Evolutionary conservation across 2,329 filamentous ascomycete genomes (phyloP).

Genomic region (Microcyclospora tardicrescens): DNA sequence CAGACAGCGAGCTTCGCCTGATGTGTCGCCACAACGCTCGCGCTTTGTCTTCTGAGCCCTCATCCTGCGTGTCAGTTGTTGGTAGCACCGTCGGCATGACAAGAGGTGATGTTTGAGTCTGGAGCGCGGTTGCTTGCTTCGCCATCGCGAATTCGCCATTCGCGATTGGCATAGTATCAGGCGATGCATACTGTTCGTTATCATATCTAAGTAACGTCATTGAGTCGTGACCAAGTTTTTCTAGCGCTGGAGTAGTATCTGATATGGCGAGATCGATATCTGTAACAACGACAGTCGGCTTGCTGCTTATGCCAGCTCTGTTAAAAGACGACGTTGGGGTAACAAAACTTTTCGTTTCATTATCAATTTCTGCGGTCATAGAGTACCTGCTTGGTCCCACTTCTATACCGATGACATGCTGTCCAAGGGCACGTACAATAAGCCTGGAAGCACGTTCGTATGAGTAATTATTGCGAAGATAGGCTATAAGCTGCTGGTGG

Average conservation of each 20-base stretch:
- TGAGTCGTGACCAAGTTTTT: too few species aligned
- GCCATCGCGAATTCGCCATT: too few species aligned
- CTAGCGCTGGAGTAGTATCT: too few species aligned
- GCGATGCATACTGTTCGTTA: too few species aligned
- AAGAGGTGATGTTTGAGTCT: too few species aligned
- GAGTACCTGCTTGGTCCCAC: background rate
- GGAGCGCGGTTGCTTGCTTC: too few species aligned
- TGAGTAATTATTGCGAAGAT: slow-evolving; percentile 12
- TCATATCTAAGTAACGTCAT: too few species aligned
- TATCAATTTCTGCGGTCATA: background rate
- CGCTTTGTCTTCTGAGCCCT: slow-evolving; percentile 17
- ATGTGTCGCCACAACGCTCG: slow-evolving; percentile 28
- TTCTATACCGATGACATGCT: slow-evolving; percentile 2
- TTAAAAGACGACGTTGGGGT: background rate
- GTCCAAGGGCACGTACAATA: slow-evolving; percentile 13
- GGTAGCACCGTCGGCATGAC: too few species aligned
- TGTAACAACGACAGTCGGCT: slow-evolving; percentile 7
- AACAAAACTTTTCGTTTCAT: background rate
- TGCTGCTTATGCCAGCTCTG: background rate
- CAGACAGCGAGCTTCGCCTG: slow-evolving; percentile 19
- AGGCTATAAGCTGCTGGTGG: slow-evolving; percentile 11
- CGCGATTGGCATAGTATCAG: too few species aligned
- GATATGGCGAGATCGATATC: slow-evolving; percentile 2
- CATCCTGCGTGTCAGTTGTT: too few species aligned
- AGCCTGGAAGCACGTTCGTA: slow-evolving; percentile 11